Evolutionary conservation across 1,284 basidiomycete species (phyloP).

Genomic region (Meripilus lineatus): DNA sequence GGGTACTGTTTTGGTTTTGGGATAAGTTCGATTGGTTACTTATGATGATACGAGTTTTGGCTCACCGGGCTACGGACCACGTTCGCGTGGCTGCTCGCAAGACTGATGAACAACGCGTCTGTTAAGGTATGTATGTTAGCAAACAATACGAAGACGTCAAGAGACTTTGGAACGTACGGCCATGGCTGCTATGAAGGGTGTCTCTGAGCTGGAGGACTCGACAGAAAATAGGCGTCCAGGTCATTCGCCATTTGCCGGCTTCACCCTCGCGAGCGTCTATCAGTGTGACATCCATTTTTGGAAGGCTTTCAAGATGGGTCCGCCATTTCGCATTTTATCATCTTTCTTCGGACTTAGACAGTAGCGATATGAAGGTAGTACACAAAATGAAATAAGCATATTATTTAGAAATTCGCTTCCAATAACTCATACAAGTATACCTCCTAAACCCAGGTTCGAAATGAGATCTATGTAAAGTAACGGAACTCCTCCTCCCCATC

Average conservation of each 20-base stretch:
- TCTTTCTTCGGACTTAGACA: too few species aligned
- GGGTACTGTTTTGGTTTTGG: neutral
- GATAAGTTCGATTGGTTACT: neutral
- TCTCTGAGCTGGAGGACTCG: constrained; percentile 14
- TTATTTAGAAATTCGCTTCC: too few species aligned
- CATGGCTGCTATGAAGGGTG: constrained; percentile 20
- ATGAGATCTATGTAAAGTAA: too few species aligned
- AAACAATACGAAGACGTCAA: neutral
- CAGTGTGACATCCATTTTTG: neutral
- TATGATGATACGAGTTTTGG: neutral
- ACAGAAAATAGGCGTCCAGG: constrained; percentile 14
- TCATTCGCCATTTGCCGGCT: constrained; percentile 1
- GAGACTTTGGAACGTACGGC: constrained; percentile 21
- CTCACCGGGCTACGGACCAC: constrained; percentile 30
- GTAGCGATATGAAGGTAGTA: too few species aligned
- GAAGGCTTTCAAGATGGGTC: neutral
- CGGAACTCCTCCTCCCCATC: too few species aligned
- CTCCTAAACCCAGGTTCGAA: too few species aligned
- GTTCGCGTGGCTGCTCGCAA: constrained; percentile 43
- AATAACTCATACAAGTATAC: too few species aligned
- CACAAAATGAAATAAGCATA: too few species aligned
- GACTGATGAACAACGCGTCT: constrained; percentile 46
- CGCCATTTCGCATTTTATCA: too few species aligned
- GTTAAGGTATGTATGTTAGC: constrained; percentile 2
- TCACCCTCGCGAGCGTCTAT: too few species aligned